Conservation (phyloP, 225 moss, liverwort and hornwort genomes). For the Marchantia polymorpha region DNA sequence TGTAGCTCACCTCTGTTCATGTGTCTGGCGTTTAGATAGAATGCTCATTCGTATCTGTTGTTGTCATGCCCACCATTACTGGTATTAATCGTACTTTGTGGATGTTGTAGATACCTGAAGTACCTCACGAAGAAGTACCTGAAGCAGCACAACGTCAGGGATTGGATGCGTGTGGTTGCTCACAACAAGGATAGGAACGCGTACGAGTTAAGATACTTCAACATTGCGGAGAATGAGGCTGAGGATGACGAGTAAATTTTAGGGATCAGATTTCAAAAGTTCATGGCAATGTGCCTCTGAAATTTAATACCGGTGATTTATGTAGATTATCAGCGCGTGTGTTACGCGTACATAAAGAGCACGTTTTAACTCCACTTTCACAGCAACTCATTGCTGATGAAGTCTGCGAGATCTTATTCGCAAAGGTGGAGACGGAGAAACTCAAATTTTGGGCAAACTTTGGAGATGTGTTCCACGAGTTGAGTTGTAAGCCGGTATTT, state of each 20-base stretch:
- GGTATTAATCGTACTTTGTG: too few species aligned
- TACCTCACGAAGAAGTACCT: conserved; percentile 77
- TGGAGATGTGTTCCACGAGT: too few species aligned
- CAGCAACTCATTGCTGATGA: not conserved
- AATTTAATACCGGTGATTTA: not conserved
- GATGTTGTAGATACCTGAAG: conserved; percentile 54
- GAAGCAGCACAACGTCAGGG: conserved; percentile 81
- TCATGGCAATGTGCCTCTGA: not conserved
- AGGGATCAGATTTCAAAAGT: not conserved
- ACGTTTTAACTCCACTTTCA: not conserved
- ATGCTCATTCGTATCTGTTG: too few species aligned
- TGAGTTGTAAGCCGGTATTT: too few species aligned
- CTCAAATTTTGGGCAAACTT: too few species aligned
- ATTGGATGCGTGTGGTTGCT: conserved; percentile 78
- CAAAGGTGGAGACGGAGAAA: too few species aligned
- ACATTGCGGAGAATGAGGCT: conserved; percentile 65
- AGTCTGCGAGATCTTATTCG: too few species aligned
- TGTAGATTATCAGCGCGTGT: not conserved
- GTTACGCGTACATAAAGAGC: not conserved
- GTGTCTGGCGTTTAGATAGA: too few species aligned
- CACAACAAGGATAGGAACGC: conserved; percentile 75
- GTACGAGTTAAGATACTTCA: conserved; percentile 76
- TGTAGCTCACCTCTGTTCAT: too few species aligned
- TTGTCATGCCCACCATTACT: too few species aligned
- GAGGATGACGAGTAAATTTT: conserved; percentile 60